Evolutionary conservation across 768 basidiomycete genomes (phyloP).

Genomic region (Goffeauzyma gilvescens): DNA sequence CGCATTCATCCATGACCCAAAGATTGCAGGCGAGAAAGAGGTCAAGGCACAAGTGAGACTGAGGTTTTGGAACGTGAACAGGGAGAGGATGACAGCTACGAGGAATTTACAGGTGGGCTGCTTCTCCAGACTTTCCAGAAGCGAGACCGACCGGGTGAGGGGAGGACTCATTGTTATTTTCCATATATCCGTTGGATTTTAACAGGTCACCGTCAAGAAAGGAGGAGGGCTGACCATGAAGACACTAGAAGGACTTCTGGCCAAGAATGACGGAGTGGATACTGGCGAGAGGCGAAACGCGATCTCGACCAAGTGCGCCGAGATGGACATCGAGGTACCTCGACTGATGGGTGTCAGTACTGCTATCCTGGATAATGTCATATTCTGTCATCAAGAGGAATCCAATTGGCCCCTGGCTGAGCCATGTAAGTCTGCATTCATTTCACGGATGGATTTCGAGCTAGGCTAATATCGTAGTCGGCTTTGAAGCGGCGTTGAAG

Average conservation of each 20-base stretch:
- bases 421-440: too few species aligned
- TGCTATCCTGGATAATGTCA: slow-evolving; percentile 96
- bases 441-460: too few species aligned
- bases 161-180: too few species aligned
- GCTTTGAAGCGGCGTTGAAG: slow-evolving; percentile 69
- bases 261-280: slow-evolving; percentile 44
- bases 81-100: slow-evolving; percentile 71
- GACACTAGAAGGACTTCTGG: slow-evolving; percentile 80
- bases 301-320: slow-evolving; percentile 93
- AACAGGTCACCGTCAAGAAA: slow-evolving; percentile 88
- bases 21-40: slow-evolving; percentile 97
- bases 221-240: slow-evolving; percentile 78
- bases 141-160: too few species aligned
- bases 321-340: slow-evolving; percentile 88
- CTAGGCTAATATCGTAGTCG: too few species aligned
- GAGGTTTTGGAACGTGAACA: slow-evolving; percentile 74
- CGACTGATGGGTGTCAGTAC: slow-evolving; percentile 85
- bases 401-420: slow-evolving; percentile 95
- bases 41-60: slow-evolving; percentile 97
- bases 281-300: slow-evolving; percentile 54
- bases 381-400: slow-evolving; percentile 98
- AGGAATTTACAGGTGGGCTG: slow-evolving; percentile 57
- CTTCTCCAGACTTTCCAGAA: too few species aligned
- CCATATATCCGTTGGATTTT: too few species aligned
- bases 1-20: slow-evolving; percentile 97